These are phyloP conservation scores for Colletotrichum sp. DNA, from an alignment of 2,329 filamentous ascomycete species.

Conservation along the genomic window DNA sequence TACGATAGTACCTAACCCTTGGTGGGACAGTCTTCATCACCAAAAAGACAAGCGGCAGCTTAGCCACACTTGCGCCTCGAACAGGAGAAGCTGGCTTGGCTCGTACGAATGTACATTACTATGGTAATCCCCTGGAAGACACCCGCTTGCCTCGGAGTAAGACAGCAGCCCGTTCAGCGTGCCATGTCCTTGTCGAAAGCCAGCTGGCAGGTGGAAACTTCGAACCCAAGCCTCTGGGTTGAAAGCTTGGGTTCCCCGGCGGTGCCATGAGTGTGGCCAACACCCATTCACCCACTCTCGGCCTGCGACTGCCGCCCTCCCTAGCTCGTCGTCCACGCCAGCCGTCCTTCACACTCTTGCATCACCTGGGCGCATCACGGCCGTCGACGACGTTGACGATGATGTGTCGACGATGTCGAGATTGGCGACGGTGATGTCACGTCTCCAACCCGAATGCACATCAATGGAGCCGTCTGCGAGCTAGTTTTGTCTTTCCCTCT, in stretches of 20 bases:
- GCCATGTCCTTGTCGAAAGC: background rate
- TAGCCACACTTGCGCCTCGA: slow-evolving; percentile 9
- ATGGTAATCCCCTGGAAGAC: background rate
- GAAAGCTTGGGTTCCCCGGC: background rate
- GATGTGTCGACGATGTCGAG: background rate
- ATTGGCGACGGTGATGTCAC: slow-evolving; percentile 5
- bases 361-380: background rate
- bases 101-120: background rate
- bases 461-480: background rate
- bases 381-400: background rate
- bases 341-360: background rate
- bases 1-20: background rate
- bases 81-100: background rate
- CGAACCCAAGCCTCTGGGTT: background rate
- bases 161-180: background rate
- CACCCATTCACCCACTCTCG: background rate
- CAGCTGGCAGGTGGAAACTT: slow-evolving; percentile 2
- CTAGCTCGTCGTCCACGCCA: background rate
- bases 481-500: background rate
- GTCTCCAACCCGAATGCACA: background rate
- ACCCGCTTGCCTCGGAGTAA: background rate
- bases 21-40: background rate
- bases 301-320: background rate
- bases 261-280: background rate
- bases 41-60: background rate